Conservation (phyloP, 2,329 filamentous ascomycete species). For the Botryosphaeria agaves region DNA sequence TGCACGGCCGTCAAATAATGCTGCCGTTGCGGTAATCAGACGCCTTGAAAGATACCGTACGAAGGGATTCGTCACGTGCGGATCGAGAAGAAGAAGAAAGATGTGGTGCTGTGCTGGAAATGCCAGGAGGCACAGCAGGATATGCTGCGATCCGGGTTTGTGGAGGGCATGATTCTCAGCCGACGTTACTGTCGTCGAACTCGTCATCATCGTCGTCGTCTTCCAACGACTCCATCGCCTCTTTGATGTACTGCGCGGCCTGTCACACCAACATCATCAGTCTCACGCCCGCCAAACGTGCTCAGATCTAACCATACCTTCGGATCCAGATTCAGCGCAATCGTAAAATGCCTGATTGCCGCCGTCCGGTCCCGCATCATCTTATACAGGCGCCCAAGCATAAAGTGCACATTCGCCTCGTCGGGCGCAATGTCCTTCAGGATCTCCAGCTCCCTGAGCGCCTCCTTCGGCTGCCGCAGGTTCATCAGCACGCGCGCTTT, state of each 20-base stretch:
- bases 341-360: constrained; percentile 88
- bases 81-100: no score
- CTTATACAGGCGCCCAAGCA: constrained; percentile 63
- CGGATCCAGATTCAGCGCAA: constrained; percentile 85
- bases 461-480: constrained; percentile 49
- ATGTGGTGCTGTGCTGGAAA: no score
- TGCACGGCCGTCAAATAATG: no score
- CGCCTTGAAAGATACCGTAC: no score
- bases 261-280: constrained; percentile 17
- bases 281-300: constrained; percentile 4
- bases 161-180: no score
- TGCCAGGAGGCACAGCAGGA: no score
- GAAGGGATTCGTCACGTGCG: no score
- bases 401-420: constrained; percentile 89
- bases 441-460: constrained; percentile 68
- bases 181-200: constrained; percentile 18
- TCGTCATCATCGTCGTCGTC: constrained; percentile 54
- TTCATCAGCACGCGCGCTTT: constrained; percentile 78
- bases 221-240: constrained; percentile 84
- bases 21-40: no score
- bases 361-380: constrained; percentile 41
- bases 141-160: no score
- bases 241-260: constrained; percentile 89
- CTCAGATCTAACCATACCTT: constrained; percentile 46
- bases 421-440: constrained; percentile 84